Evolutionary conservation across 129 eudicot genomes (phyloP), one percentile per base, ranked within the genome.

Genomic region (Arctium lappa): DNA sequence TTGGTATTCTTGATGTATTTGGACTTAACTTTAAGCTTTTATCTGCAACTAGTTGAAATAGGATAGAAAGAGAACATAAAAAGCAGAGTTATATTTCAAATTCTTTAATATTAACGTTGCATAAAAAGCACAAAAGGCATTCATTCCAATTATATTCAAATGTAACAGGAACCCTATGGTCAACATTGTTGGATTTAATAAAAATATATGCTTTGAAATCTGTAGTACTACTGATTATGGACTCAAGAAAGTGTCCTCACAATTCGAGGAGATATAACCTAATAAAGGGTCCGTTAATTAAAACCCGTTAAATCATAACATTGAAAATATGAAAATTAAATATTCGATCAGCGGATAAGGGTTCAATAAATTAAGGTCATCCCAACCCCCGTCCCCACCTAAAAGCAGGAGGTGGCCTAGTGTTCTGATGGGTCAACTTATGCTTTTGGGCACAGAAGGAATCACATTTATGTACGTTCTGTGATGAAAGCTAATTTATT

Each of bases 131-230:
- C 46, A 83, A 50, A 46, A 48, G 73, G 40, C 72, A 78, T 77
- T 69, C 44, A 77, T 50, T 27, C 78, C 44, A 37, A 69, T 77
- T 71, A 77, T 34, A 75, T 65, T 68, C 48, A 39, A 33, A 75
- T 71, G 77, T 70, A 71, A 76, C 71, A 82, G 79, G 82, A 27
- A 71, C 50, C 82, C 79, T 84, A 48, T 78, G 75, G 86, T 84
- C 86, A 84, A 84, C 86, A 84, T 72, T 84, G 66, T 72, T 84
- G 79, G 50, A 78, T 84, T 39, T 39, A 62, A 74, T 84, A 78
- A 62, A 78, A 78, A 15, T 72, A 78, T 78, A 72, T 84, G 79
- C 70, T 73, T 84, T 73, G 86, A 78, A 62, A 68, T 84, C 32
- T 72, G 86, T 78, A 56, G 66, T 77, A 56, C 68, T 39, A 38